Evolutionary conservation across 371 early-diverging fungal species (phyloP).

Genomic region (Capillidium heterosporum): DNA sequence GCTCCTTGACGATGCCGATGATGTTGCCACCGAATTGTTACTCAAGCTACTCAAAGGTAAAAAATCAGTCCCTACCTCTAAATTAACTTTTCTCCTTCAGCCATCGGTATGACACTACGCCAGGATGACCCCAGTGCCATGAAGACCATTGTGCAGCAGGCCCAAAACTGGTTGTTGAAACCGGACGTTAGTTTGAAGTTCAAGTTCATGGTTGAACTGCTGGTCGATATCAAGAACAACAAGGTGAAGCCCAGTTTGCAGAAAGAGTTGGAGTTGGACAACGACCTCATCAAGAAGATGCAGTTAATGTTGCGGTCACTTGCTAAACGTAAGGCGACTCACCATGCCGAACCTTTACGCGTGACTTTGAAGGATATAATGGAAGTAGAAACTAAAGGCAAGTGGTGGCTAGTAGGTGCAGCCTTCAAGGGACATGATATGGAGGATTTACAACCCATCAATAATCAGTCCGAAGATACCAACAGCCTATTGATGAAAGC

Average conservation of each 20-base stretch:
- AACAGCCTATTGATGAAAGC: conserved; percentile 54
- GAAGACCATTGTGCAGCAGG: conserved; percentile 62
- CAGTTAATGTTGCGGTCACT: conserved; percentile 35
- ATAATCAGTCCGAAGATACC: conserved; percentile 18
- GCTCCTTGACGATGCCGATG: conserved; percentile 44
- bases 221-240: conserved; percentile 84
- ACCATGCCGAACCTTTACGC: conserved; percentile 52
- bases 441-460: conserved; percentile 17
- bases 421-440: conserved; percentile 56
- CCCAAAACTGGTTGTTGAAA: conserved; percentile 30
- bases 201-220: conserved; percentile 85
- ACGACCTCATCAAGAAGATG: conserved; percentile 46
- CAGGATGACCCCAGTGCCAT: conserved; percentile 79
- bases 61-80: conserved; percentile 1
- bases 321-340: no score
- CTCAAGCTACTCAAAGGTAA: conserved; percentile 59
- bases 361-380: conserved; percentile 79
- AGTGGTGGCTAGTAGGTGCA: conserved; percentile 77
- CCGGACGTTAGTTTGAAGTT: conserved; percentile 33
- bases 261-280: conserved; percentile 22
- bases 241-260: conserved; percentile 45
- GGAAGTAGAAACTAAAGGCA: conserved; percentile 55
- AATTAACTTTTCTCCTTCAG: conserved; percentile 11
- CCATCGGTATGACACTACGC: conserved; percentile 72
- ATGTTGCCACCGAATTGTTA: conserved; percentile 73